Conservation (phyloP, 1,139 yeast species). For the Spathaspora jeffriesii region DNA sequence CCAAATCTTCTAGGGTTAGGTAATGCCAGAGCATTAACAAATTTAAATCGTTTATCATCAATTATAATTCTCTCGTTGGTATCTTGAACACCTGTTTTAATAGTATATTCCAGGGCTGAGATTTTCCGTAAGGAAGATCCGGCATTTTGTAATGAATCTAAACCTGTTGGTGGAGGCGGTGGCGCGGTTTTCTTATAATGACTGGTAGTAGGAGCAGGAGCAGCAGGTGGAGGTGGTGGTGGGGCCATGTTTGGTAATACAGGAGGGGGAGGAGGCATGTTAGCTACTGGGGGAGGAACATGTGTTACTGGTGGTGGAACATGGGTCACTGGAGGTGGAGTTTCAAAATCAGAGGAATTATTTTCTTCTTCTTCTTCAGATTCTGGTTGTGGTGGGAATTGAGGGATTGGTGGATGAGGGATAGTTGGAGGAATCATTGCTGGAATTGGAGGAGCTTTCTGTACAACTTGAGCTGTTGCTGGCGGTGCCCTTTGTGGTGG, state of each 20-base stretch:
- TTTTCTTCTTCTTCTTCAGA: conserved; percentile 11
- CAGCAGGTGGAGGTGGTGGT: conserved; percentile 19
- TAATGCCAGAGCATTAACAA: conserved; percentile 64
- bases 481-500: no score
- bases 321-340: conserved; percentile 4
- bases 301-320: conserved; percentile 11
- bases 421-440: conserved; percentile 13
- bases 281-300: conserved; percentile 12
- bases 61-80: conserved; percentile 41
- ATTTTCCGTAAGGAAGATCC: conserved; percentile 56
- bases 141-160: conserved; percentile 46
- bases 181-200: conserved; percentile 27
- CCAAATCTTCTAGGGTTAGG: conserved; percentile 80
- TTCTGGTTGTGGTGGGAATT: conserved; percentile 1
- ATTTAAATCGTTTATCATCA: conserved; percentile 74
- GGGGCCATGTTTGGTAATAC: conserved; percentile 15
- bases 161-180: conserved; percentile 36
- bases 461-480: conserved; percentile 7
- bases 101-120: conserved; percentile 60
- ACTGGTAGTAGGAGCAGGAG: conserved; percentile 17
- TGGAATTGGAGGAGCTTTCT: conserved; percentile 13
- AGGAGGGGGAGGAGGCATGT: conserved; percentile 11
- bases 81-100: conserved; percentile 25
- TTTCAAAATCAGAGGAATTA: conserved; percentile 7
- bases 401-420: conserved; percentile 12